Evolutionary conservation across 257 asterid genomes (phyloP).

Genomic region (Gardenia jasminoides): DNA sequence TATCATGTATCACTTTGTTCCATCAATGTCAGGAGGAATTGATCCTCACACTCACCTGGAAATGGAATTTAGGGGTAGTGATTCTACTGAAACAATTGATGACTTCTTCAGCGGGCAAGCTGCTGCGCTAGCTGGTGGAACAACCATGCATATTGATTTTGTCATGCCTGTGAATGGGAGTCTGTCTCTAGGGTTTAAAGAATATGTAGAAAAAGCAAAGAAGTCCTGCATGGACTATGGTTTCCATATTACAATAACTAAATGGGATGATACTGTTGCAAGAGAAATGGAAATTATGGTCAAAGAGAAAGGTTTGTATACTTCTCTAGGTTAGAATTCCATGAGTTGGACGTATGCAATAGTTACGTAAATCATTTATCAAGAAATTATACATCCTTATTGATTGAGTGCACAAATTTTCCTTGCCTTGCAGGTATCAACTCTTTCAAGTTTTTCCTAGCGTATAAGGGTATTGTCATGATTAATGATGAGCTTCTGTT

Average conservation of each 20-base stretch:
- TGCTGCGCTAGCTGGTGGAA: conserved; percentile 99
- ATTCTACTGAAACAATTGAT: conserved; percentile 76
- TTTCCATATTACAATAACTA: conserved; percentile 97
- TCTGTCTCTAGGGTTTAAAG: conserved; percentile 71
- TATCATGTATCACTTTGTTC: neutral
- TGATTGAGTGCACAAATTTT: neutral
- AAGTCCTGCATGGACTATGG: conserved; percentile 97
- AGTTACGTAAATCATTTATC: neutral
- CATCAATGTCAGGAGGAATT: conserved; percentile 71
- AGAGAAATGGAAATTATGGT: conserved; percentile 94
- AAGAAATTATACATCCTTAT: neutral
- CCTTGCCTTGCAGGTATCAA: conserved; percentile 59
- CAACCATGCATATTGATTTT: conserved; percentile 96
- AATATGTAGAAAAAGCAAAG: conserved; percentile 74
- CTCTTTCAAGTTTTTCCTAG: conserved; percentile 90
- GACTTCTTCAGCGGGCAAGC: conserved; percentile 94
- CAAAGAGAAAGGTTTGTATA: conserved; percentile 65
- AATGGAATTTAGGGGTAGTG: conserved; percentile 92
- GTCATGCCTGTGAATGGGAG: conserved; percentile 89
- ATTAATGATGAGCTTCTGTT: conserved; percentile 76
- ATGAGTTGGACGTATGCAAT: neutral
- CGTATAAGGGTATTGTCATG: conserved; percentile 94
- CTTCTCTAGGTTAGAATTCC: neutral
- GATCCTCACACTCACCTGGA: conserved; percentile 99
- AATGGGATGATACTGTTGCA: conserved; percentile 88